These are phyloP conservation scores for Cercophora sp. DNA, from an alignment of 495 filamentous ascomycete species.

Conservation along the genomic window DNA sequence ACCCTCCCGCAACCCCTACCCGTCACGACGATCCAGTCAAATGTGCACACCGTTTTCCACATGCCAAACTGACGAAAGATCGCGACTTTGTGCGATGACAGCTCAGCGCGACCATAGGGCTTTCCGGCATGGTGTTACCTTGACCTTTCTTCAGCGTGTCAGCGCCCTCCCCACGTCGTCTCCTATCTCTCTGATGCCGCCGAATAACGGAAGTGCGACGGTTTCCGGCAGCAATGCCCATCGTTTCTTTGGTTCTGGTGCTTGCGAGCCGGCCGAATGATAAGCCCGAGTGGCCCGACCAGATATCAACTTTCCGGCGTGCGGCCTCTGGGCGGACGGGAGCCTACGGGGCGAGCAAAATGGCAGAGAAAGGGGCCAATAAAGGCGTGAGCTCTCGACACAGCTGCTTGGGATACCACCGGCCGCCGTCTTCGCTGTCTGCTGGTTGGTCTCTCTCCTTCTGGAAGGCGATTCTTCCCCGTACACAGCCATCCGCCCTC, in stretches of 20 bases:
- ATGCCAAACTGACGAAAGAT: conserved; percentile 4
- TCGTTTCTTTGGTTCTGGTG: too few species aligned
- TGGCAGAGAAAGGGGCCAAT: background rate
- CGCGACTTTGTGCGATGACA: conserved; percentile 5
- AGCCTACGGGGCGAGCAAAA: too few species aligned
- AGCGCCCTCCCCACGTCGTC: too few species aligned
- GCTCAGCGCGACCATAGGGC: background rate
- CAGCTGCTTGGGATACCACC: background rate
- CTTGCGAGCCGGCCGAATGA: background rate
- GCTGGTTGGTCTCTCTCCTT: background rate
- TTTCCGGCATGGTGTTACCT: too few species aligned
- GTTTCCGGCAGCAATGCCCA: background rate
- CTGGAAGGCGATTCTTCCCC: background rate
- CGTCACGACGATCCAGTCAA: background rate
- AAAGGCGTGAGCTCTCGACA: background rate
- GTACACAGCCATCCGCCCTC: background rate
- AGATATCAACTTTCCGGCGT: conserved; percentile 8
- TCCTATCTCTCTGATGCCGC: too few species aligned
- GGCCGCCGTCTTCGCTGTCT: background rate
- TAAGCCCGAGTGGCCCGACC: conserved; percentile 1
- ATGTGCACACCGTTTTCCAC: conserved; percentile 4
- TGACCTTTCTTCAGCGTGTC: too few species aligned
- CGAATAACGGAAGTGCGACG: background rate
- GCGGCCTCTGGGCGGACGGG: conserved; percentile 7
- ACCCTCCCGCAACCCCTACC: background rate